Conservation (phyloP, 495 filamentous ascomycete species). For the Penicillium argentinense region DNA sequence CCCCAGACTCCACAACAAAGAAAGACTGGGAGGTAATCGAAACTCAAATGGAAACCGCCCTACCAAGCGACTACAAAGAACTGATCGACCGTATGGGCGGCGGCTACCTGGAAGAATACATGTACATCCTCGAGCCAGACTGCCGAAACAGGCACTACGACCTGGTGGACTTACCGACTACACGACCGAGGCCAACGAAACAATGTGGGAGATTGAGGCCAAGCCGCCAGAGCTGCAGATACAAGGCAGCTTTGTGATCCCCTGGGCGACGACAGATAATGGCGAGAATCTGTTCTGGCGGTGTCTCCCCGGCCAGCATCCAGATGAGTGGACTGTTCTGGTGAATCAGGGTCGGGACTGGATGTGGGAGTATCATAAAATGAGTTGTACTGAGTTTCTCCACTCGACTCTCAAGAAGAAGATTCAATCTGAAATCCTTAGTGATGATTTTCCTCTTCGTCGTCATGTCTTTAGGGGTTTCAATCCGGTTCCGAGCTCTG, state of each 20-base stretch:
- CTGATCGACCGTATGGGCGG: background rate
- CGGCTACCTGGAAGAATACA: background rate
- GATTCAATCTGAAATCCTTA: background rate
- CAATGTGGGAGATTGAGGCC: background rate
- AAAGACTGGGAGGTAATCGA: background rate
- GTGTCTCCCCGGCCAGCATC: background rate
- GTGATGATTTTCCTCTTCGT: background rate
- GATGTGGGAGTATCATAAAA: background rate
- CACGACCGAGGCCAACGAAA: background rate
- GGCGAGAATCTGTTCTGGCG: background rate
- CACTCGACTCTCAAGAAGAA: background rate
- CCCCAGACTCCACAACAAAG: background rate
- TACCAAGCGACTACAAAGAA: background rate
- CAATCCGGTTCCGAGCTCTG: background rate
- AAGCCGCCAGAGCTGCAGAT: background rate
- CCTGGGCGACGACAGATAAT: background rate
- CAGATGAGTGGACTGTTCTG: background rate
- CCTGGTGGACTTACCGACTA: background rate
- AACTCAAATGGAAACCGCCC: background rate
- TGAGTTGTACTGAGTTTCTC: background rate
- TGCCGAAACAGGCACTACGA: background rate
- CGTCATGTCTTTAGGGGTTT: background rate
- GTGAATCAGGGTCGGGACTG: background rate
- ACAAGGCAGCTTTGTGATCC: background rate
- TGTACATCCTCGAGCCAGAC: background rate